Base-by-base conservation (phyloP, 2,329 filamentous ascomycete species). In the Aspergillus flavus region DNA sequence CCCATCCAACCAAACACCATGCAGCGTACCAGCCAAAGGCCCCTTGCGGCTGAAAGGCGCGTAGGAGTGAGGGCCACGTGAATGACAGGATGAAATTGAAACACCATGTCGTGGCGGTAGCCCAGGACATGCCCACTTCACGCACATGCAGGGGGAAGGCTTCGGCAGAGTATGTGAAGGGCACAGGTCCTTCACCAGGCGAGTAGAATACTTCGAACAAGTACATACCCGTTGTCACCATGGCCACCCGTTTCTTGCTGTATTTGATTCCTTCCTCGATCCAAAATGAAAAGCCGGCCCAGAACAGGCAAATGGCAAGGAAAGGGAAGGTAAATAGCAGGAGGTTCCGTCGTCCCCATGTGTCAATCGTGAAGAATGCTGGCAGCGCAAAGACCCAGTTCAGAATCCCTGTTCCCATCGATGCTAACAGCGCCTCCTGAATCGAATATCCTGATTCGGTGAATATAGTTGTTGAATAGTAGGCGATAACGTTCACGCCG, bases 331-430 rank as follows among this genome's bases (percentile, higher is more conserved):
- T 90, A 7, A 83, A 83, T 1, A 90, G 78, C 1, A 90, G 80
- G 6, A 90, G 78, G 65, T 87, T 88, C 5, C 88, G 82, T 2
- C 89, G 83, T 6, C 88, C 89, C 68, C 86, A 90, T 0, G 84
- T 88, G 71, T 91, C 88, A 59, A 90, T 90, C 0, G 87, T 89
- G 69, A 87, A 86, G 59, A 90, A 81, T 1, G 87, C 87, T 0
- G 87, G 86, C 11, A 89, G 75, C 0, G 88, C 87, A 66, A 89
- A 90, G 28, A 90, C 75, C 78, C 85, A 90, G 71, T 90, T 90
- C 71, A 90, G 81, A 62, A 89, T 82, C 2, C 88, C 88, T 57
- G 86, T 89, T 0, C 88, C 88, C 64, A 90, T 83, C 0, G 87
- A 89, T 0, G 86, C 86, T 6, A 83, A 76, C 2, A 91, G 80